phyloP scores from a whole-genome alignment of 345 rosid species.

The Eucalyptus sp. region DNA sequence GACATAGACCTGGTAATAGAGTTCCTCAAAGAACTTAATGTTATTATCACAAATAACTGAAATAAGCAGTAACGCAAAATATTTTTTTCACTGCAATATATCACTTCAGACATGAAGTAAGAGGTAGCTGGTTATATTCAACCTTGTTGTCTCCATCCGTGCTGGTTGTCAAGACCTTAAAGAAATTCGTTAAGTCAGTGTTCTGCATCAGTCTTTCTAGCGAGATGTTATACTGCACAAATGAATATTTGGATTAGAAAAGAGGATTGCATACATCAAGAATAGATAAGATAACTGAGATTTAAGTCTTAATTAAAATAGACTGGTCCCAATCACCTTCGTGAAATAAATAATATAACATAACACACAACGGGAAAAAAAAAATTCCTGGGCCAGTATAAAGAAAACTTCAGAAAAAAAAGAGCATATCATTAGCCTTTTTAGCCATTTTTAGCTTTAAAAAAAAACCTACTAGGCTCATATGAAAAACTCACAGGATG shows the following conservation, averaged over 20 bases:
- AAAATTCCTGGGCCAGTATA: neutral
- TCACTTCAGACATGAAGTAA: neutral
- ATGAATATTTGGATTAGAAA: neutral
- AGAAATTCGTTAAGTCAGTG: constrained; percentile 44
- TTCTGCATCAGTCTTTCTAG: constrained; percentile 31
- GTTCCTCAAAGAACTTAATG: neutral
- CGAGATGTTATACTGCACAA: constrained; percentile 66
- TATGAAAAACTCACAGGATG: constrained; percentile 30
- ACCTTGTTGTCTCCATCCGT: constrained; percentile 57
- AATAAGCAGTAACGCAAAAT: neutral
- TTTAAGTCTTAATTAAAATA: neutral
- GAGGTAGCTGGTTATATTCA: neutral
- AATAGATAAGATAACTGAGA: neutral
- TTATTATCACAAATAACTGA: neutral
- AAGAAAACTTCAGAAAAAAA: neutral
- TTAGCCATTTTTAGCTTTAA: neutral
- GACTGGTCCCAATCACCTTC: neutral
- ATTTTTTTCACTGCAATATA: neutral
- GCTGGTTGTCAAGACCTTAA: constrained; percentile 68
- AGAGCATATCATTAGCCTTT: neutral
- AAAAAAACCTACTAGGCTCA: neutral
- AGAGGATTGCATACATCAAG: neutral
- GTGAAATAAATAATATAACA: neutral
- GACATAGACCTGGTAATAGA: constrained; percentile 50
- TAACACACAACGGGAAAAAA: neutral